Conservation (phyloP, 805 yeast species). For the Candida ortonii region DNA sequence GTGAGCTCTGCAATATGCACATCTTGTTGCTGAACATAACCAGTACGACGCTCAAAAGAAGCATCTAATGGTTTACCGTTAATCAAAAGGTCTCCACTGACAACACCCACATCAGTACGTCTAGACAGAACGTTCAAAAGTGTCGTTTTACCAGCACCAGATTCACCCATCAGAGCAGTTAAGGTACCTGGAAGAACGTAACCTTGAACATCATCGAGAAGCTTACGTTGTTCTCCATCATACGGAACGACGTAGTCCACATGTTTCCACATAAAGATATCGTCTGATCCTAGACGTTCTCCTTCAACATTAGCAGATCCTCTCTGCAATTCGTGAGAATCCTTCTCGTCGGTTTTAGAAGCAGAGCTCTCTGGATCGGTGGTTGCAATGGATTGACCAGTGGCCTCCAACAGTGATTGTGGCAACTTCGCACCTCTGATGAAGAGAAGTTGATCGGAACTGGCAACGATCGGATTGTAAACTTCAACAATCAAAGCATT, state of each 20-base stretch:
- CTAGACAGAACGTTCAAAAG: conserved; percentile 51
- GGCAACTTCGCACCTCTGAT: conserved; percentile 29
- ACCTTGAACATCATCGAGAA: conserved; percentile 45
- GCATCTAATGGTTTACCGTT: conserved; percentile 47
- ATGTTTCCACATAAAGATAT: conserved; percentile 61
- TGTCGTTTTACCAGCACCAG: conserved; percentile 66
- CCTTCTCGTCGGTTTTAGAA: conserved; percentile 11
- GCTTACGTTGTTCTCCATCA: conserved; percentile 37
- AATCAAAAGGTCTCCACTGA: conserved; percentile 56
- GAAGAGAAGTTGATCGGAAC: conserved; percentile 34
- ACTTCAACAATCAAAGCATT: conserved; percentile 31
- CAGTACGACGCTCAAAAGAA: conserved; percentile 52
- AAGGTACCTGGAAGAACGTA: conserved; percentile 51
- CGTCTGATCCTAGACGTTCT: conserved; percentile 37
- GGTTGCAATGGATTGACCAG: conserved; percentile 28
- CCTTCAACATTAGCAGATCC: conserved; percentile 11
- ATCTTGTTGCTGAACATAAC: conserved; percentile 58
- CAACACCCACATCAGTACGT: conserved; percentile 49
- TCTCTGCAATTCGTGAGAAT: conserved; percentile 13
- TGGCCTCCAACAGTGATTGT: conserved; percentile 27
- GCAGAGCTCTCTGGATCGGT: conserved; percentile 29
- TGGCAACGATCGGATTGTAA: conserved; percentile 29
- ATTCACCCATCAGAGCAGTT: conserved; percentile 63
- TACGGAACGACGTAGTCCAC: conserved; percentile 56
- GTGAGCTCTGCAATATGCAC: conserved; percentile 48